phyloP scores from a whole-genome alignment of 495 filamentous ascomycete genomes.

The Penicillium ochrochloron region DNA sequence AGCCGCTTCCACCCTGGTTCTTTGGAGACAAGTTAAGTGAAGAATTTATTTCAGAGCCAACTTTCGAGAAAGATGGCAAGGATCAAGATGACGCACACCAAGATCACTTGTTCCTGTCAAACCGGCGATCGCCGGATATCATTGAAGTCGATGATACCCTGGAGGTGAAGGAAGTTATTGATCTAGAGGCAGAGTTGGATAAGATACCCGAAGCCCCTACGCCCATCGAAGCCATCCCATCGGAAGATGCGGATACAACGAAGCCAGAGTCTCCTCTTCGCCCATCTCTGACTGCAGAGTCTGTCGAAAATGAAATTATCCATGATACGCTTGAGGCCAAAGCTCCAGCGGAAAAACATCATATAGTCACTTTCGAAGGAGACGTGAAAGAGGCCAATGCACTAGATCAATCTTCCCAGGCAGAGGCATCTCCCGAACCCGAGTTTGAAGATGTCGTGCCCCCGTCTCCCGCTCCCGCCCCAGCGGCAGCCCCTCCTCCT shows the following conservation, averaged over 20 bases:
- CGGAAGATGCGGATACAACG: constrained; percentile 3
- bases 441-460: constrained; percentile 56
- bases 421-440: constrained; percentile 51
- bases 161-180: constrained; percentile 44
- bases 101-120: constrained; percentile 45
- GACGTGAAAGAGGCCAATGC: background rate
- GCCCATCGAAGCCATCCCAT: background rate
- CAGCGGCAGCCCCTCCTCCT: constrained; percentile 9
- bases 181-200: constrained; percentile 44
- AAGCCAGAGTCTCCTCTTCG: constrained; percentile 1
- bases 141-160: constrained; percentile 50
- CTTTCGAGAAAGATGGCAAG: constrained; percentile 31
- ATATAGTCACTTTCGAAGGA: background rate
- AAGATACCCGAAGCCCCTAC: constrained; percentile 9
- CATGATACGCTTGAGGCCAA: constrained; percentile 11
- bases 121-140: constrained; percentile 46
- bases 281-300: constrained; percentile 12
- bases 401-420: constrained; percentile 3
- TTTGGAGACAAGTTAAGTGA: constrained; percentile 37
- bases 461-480: constrained; percentile 8
- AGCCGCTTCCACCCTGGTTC: constrained; percentile 88
- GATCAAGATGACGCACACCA: constrained; percentile 32
- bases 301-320: constrained; percentile 8
- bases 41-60: constrained; percentile 42
- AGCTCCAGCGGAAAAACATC: background rate